Evolutionary conservation across 805 yeast species (phyloP).

Genomic region (Pichia deserticola): DNA sequence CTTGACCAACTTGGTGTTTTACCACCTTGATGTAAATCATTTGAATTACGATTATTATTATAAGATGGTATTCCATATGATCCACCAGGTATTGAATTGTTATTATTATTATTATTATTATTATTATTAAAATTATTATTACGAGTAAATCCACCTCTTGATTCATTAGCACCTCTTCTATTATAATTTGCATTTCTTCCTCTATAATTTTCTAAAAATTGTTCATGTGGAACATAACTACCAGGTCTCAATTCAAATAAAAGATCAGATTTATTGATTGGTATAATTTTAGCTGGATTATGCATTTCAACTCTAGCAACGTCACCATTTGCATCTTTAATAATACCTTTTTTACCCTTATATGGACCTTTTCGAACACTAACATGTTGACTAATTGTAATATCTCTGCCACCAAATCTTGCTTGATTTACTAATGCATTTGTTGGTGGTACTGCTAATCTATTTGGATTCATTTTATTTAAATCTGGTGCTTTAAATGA

Average conservation of each 20-base stretch:
- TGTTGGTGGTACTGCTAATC: conserved; percentile 58
- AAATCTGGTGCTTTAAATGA: conserved; percentile 54
- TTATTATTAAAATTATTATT: too few relatives aligned
- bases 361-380: conserved; percentile 86
- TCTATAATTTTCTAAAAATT: conserved; percentile 46
- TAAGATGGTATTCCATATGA: conserved; percentile 1
- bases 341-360: conserved; percentile 90
- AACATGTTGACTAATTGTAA: conserved; percentile 75
- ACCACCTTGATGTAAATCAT: conserved; percentile 8
- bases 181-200: conserved; percentile 25
- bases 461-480: conserved; percentile 81
- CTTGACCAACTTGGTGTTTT: conserved; percentile 26
- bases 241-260: conserved; percentile 64
- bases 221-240: conserved; percentile 67
- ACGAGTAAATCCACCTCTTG: too few relatives aligned
- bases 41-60: background rate
- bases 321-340: conserved; percentile 88
- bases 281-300: conserved; percentile 81
- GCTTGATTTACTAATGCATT: conserved; percentile 49
- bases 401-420: conserved; percentile 67
- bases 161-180: background rate
- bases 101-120: too few relatives aligned
- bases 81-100: background rate
- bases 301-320: conserved; percentile 90
- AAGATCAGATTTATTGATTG: conserved; percentile 72